A percentile compares a stretch with the other conserved stretches of the same genome.
Conservation (phyloP, 2,329 filamentous ascomycete species). For the Colletotrichum coccodes region DNA sequence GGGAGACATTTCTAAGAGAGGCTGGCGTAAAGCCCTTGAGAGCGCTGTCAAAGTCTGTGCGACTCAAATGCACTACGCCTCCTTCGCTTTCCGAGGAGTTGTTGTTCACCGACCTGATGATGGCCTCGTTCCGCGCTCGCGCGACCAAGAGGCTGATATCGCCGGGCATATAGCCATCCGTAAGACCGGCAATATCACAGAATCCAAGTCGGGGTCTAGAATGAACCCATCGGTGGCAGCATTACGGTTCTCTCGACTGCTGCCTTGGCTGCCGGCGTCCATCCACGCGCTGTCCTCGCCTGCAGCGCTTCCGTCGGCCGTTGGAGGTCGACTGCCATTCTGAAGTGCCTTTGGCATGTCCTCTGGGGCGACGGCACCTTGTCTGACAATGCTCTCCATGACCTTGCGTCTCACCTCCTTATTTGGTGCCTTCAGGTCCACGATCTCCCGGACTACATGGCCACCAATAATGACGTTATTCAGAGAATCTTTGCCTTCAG, state of each 20-base stretch:
- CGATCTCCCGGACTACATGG: conserved; percentile 91
- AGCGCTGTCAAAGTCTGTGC: conserved; percentile 83
- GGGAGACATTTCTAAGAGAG: conserved; percentile 90
- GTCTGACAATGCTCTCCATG: conserved; percentile 79
- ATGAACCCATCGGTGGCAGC: conserved; percentile 70
- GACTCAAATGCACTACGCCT: conserved; percentile 71
- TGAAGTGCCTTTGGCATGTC: conserved; percentile 45
- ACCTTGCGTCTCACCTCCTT: conserved; percentile 89
- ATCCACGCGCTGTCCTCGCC: conserved; percentile 76
- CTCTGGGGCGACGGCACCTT: conserved; percentile 56
- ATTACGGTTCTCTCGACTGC: conserved; percentile 54
- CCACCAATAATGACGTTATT: conserved; percentile 92
- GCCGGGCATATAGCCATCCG: conserved; percentile 97
- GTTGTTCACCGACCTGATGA: conserved; percentile 82
- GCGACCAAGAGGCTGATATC: conserved; percentile 88
- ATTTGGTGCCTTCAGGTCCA: conserved; percentile 88
- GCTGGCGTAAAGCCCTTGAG: conserved; percentile 94
- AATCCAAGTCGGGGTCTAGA: conserved; percentile 83
- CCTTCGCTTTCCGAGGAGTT: conserved; percentile 52
- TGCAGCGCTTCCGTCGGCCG: conserved; percentile 62
- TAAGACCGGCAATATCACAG: conserved; percentile 90
- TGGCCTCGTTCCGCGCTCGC: conserved; percentile 88
- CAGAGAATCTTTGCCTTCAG: conserved; percentile 90
- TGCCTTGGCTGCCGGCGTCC: conserved; percentile 73
- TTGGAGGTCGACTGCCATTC: conserved; percentile 65